phyloP scores from a whole-genome alignment of 1,284 basidiomycete species.

The Exobasidium cylindrosporum region DNA sequence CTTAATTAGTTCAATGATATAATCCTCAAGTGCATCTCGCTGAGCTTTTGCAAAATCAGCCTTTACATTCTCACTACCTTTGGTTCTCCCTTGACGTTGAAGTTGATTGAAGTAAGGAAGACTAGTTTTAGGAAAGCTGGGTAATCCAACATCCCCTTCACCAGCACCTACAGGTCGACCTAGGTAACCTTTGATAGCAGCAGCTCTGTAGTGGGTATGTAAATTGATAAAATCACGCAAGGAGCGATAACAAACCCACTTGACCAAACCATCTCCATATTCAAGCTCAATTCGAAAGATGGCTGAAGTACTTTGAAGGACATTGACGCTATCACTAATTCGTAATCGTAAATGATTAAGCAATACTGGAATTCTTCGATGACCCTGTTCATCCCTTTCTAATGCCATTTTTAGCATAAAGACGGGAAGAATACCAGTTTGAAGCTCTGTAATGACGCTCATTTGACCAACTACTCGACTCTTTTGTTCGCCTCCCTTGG shows the following conservation, averaged over 20 bases:
- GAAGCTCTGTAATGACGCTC: constrained; percentile 19
- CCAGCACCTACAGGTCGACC: constrained; percentile 31
- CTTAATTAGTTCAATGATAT: constrained; percentile 76
- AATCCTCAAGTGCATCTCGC: constrained; percentile 79
- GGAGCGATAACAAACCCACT: constrained; percentile 92
- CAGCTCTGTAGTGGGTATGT: constrained; percentile 85
- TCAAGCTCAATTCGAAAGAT: constrained; percentile 93
- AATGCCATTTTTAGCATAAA: constrained; percentile 73
- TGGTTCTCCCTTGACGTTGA: constrained; percentile 58
- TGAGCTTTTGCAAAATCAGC: constrained; percentile 76
- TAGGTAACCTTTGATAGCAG: constrained; percentile 56
- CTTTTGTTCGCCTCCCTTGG: not conserved
- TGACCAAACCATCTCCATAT: constrained; percentile 86
- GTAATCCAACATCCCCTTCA: constrained; percentile 66
- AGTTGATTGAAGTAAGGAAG: constrained; percentile 81
- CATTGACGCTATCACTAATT: constrained; percentile 80
- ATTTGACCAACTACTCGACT: constrained; percentile 14
- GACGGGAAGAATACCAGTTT: constrained; percentile 25
- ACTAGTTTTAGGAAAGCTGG: constrained; percentile 83
- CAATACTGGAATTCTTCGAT: constrained; percentile 78
- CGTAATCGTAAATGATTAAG: constrained; percentile 80
- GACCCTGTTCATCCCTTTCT: constrained; percentile 82
- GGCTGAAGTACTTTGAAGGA: constrained; percentile 71
- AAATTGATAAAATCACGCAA: constrained; percentile 86
- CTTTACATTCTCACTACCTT: constrained; percentile 54